Conservation (phyloP, 2,329 filamentous ascomycete species). For the Ceratocystis albifundus region DNA sequence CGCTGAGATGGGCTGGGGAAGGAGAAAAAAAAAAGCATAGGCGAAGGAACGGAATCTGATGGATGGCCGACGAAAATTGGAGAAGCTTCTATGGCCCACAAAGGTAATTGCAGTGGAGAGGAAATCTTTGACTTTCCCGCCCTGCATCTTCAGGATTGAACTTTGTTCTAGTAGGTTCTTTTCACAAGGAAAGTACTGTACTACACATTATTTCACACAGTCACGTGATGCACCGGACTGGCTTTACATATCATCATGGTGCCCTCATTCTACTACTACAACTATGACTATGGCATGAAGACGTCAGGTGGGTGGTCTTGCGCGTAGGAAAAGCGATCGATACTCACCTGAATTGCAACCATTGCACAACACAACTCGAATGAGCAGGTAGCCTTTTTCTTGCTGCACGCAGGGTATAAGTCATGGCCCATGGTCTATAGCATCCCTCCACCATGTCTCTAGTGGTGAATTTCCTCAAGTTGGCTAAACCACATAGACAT, state of each 20-base stretch:
- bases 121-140: background rate
- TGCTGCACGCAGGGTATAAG: background rate
- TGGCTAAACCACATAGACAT: background rate
- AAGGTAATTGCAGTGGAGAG: background rate
- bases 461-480: background rate
- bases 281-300: too few relatives aligned
- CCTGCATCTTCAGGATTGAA: background rate
- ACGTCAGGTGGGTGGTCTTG: too few relatives aligned
- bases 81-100: conserved; percentile 25
- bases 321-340: too few relatives aligned
- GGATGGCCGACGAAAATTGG: conserved; percentile 23
- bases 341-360: too few relatives aligned
- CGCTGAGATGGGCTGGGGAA: conserved; percentile 13
- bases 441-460: background rate
- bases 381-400: background rate
- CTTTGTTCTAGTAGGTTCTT: conserved; percentile 7
- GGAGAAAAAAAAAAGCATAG: conserved; percentile 20
- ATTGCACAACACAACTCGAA: background rate
- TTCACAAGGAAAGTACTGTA: background rate
- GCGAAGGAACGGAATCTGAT: conserved; percentile 13
- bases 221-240: background rate
- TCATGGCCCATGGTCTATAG: background rate
- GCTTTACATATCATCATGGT: background rate
- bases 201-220: background rate
- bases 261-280: too few relatives aligned